Percentiles rank a stretch among this genome's conserved stretches.
phyloP scores from a whole-genome alignment of 176 grass and related monocot genomes.

The Eleusine indica region DNA sequence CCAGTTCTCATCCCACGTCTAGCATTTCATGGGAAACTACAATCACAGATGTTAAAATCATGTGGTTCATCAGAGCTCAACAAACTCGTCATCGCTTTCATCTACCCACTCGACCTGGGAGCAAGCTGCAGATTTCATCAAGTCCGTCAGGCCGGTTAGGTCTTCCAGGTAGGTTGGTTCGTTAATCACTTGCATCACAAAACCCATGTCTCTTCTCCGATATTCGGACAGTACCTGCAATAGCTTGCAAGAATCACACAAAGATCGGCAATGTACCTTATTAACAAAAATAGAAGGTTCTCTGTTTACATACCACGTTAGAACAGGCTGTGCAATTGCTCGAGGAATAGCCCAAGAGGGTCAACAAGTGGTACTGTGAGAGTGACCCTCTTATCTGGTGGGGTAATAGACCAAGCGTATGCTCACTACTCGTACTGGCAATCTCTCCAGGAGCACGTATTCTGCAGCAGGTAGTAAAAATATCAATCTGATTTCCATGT shows the following conservation, averaged over 20 bases:
- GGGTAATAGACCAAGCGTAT: slow-evolving; percentile 64
- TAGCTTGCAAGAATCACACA: neutral
- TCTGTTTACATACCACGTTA: slow-evolving; percentile 53
- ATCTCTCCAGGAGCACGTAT: slow-evolving; percentile 86
- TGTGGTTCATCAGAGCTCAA: slow-evolving; percentile 32
- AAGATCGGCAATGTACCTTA: neutral
- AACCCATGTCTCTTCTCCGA: slow-evolving; percentile 71
- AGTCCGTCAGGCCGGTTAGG: slow-evolving; percentile 82
- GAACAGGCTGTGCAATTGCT: slow-evolving; percentile 89
- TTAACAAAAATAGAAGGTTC: slow-evolving; percentile 9
- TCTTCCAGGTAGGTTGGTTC: slow-evolving; percentile 92
- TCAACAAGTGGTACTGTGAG: slow-evolving; percentile 70
- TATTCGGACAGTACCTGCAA: slow-evolving; percentile 85
- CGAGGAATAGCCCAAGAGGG: slow-evolving; percentile 84
- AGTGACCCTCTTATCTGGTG: slow-evolving; percentile 93
- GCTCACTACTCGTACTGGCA: slow-evolving; percentile 50
- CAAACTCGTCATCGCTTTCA: slow-evolving; percentile 54
- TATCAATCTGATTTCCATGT: neutral
- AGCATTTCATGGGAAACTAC: no score
- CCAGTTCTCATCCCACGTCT: no score
- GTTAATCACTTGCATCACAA: slow-evolving; percentile 90
- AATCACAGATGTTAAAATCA: neutral
- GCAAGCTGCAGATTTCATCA: slow-evolving; percentile 65
- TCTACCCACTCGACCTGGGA: slow-evolving; percentile 68
- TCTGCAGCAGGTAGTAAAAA: slow-evolving; percentile 51